These are phyloP conservation scores for Russula sp. DNA, from an alignment of 768 basidiomycete genomes.

Conservation along the genomic window DNA sequence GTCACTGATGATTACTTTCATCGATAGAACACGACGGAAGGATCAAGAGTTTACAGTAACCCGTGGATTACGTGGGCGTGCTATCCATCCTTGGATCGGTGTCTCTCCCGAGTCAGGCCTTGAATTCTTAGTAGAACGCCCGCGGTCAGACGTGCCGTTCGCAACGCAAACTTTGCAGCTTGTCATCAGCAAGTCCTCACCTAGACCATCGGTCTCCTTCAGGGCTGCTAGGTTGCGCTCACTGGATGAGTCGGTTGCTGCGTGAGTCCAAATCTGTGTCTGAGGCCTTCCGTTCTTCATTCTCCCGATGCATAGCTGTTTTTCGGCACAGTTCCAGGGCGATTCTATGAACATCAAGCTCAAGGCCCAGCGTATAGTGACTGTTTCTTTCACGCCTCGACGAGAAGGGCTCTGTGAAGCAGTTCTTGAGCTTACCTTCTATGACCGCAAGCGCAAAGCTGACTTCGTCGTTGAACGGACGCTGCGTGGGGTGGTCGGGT, in stretches of 20 bases:
- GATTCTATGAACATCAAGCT: no score
- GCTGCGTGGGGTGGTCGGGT: background rate
- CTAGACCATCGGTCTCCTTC: slow-evolving; percentile 2
- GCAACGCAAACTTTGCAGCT: background rate
- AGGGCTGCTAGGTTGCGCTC: background rate
- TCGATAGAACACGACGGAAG: background rate
- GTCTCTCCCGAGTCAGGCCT: slow-evolving; percentile 19
- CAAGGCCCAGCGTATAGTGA: no score
- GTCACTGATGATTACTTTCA: background rate
- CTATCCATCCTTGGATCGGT: background rate
- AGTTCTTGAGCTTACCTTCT: no score
- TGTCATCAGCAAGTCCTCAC: slow-evolving; percentile 4
- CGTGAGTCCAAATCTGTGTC: no score
- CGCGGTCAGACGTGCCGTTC: no score
- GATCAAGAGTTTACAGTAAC: slow-evolving; percentile 1
- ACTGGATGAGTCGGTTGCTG: background rate
- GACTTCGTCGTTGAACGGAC: slow-evolving; percentile 9
- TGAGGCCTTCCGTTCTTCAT: no score
- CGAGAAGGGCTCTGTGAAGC: no score
- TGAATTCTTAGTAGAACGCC: slow-evolving; percentile 10
- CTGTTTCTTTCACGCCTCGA: no score
- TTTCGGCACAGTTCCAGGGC: no score
- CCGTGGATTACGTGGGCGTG: slow-evolving; percentile 6
- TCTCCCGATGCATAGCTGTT: no score
- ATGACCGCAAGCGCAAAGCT: no score